Evolutionary conservation across 208 protist species (phyloP).

Genomic region (Wallacemonas collosoma): DNA sequence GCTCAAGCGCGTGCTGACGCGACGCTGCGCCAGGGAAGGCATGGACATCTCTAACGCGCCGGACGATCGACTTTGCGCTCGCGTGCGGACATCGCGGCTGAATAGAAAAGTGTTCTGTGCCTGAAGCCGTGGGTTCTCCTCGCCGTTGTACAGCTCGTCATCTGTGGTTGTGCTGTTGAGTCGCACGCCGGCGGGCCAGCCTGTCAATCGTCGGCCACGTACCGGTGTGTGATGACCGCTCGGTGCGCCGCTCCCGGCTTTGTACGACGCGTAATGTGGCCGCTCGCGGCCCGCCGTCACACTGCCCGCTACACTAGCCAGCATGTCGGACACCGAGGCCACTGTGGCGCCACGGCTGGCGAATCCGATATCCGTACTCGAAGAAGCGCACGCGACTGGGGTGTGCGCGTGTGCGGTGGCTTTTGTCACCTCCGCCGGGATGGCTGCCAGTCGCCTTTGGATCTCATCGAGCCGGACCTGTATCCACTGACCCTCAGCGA

Average conservation of each 20-base stretch:
- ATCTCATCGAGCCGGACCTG: conserved; percentile 23
- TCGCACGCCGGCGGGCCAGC: background rate
- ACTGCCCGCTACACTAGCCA: background rate
- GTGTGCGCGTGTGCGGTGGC: background rate
- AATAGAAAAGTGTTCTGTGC: background rate
- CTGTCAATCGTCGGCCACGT: background rate
- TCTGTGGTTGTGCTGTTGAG: background rate
- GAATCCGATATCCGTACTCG: no score
- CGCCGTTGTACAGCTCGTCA: background rate
- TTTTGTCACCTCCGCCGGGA: background rate
- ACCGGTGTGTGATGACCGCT: background rate
- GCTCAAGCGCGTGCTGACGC: conserved; percentile 9
- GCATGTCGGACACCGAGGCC: background rate
- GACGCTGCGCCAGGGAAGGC: conserved; percentile 13
- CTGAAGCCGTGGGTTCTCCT: background rate
- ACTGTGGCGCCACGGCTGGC: no score
- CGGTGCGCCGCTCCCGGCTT: no score
- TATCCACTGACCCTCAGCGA: conserved; percentile 42
- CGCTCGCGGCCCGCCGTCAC: background rate
- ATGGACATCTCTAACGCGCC: background rate
- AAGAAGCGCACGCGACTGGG: no score
- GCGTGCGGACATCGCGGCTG: background rate
- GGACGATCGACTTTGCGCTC: background rate
- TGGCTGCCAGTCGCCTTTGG: background rate
- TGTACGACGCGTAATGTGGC: background rate